Conservation (phyloP, 1,284 basidiomycete genomes). For the Cerrena zonata region DNA sequence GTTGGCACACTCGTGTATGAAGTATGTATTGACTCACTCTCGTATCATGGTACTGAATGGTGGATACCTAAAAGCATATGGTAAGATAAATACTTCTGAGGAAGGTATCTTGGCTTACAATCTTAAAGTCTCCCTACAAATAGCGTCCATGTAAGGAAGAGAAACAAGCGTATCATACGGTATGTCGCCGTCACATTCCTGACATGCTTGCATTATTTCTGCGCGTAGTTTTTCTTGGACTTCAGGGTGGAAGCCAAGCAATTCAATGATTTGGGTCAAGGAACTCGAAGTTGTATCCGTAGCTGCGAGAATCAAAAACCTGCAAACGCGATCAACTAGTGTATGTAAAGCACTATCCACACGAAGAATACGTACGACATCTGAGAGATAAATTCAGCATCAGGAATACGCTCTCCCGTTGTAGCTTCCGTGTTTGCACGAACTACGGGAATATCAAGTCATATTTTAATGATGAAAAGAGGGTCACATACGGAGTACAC, state of each 20-base stretch:
- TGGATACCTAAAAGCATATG: constrained; percentile 7
- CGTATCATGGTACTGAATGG: constrained; percentile 8
- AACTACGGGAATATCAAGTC: constrained; percentile 13
- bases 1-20: not conserved
- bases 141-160: constrained; percentile 19
- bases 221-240: constrained; percentile 18
- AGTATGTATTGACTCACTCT: constrained; percentile 6
- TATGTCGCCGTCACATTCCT: constrained; percentile 13
- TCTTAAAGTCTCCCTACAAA: constrained; percentile 15
- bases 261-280: constrained; percentile 14
- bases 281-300: constrained; percentile 19
- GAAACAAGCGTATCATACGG: constrained; percentile 18
- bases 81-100: constrained; percentile 6
- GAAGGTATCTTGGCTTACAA: constrained; percentile 1
- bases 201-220: constrained; percentile 14
- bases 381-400: constrained; percentile 23
- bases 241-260: constrained; percentile 16
- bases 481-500: constrained; percentile 32
- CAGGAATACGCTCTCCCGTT: constrained; percentile 15
- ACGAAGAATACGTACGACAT: constrained; percentile 16
- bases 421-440: constrained; percentile 22
- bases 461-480: not conserved
- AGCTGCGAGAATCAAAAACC: constrained; percentile 14
- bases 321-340: constrained; percentile 1
- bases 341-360: not conserved